Base-by-base conservation (phyloP, 2,329 filamentous ascomycete species). In the Corinectria fuckeliana region DNA sequence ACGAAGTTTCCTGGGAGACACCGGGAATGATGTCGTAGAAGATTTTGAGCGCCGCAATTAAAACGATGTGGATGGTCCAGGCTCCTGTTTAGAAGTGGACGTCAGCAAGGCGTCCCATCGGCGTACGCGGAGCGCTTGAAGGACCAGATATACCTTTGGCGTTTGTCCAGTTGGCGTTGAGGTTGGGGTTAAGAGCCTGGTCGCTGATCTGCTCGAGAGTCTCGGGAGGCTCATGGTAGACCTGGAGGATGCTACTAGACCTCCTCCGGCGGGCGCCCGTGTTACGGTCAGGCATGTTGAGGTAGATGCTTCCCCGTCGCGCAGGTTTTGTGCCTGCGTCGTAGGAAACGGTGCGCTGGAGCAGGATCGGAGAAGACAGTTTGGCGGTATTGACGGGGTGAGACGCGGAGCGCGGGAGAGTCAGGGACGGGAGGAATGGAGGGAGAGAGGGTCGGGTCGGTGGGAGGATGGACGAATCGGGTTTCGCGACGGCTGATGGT, bases 141-240 rank as follows among this genome's bases (percentile, higher is more conserved):
- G 41, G 53, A 50, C 50, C 51, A 50, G 48, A 28, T 61, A 80
- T 81, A 98, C 95, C 95, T 88, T 99, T 99, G 72, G 93, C 92
- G 78, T 98, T 98, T 68, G 97, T 96, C 95, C 95, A 99, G 80
- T 97, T 92, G 69, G 95, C 93, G 78, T 99, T 99, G 74, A 97
- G 81, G 74, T 99, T 99, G 51, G 95, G 95, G 70, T 97, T 83
- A 34, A 92, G 91, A 57, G 93, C 91, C 83, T 98, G 95, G 78
- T 99, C 95, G 75, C 91, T 97, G 78, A 96, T 92, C 80, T 97
- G 95, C 83, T 99, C 95, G 74, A 97, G 88, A 56, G 94, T 96
- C 84, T 99, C 95, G 61, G 90, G 89, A 55, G 95, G 95, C 78
- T 99, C 95, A 75, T 96, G 93, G 79, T 98, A 98, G 80, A 99